Base-by-base conservation (phyloP, 2,329 filamentous ascomycete genomes). In the Aureobasidium musti region DNA sequence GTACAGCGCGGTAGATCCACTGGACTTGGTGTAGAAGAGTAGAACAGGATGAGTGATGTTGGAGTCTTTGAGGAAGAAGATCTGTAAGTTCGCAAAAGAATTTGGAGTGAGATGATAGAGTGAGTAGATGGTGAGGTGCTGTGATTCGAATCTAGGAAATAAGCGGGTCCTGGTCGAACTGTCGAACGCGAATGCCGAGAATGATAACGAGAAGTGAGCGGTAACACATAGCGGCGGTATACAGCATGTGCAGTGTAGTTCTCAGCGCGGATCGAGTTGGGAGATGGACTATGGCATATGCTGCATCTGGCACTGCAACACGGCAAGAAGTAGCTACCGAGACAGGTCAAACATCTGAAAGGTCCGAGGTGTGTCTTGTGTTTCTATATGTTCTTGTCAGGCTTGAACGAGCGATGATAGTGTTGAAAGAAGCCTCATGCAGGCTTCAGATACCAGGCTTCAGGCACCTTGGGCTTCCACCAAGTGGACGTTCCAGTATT, bases 401-500 rank as follows among this genome's bases (percentile, higher is more conserved):
- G 30, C 30, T 35, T 23, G 50, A 19, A 17, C 19, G n/a, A 35
- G 19, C 19, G 30, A 37, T 4, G 50, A 54, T 3, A 10, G 8
- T 14, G n/a, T 33, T 4, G 10, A 5, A 21, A 1, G 3, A 6
- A 30, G 35, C 17, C 13, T 14, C 50, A 2, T 35, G 50, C 17
- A 54, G 50, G 30, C 50, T 54, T 54, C n/a, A 54, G 50, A 54
- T 21, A 30, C 14, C 49, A 52, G 26, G 26, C 23, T n/a, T 47
- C 43, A 26, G 41, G 41, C 41, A 49, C 23, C 21, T 23, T 6
- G 6, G 14, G 11, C 10, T 28, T 43, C 14, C 11, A 6, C 28
- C 45, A 4, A 17, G 17, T 14, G 23, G 14, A 30, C 30, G 5
- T 19, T 21, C 41, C 47, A 50, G 19, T 28, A 28, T 30, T 30